Evolutionary conservation across 495 filamentous ascomycete genomes (phyloP).

Genomic region (Letharia lupina): DNA sequence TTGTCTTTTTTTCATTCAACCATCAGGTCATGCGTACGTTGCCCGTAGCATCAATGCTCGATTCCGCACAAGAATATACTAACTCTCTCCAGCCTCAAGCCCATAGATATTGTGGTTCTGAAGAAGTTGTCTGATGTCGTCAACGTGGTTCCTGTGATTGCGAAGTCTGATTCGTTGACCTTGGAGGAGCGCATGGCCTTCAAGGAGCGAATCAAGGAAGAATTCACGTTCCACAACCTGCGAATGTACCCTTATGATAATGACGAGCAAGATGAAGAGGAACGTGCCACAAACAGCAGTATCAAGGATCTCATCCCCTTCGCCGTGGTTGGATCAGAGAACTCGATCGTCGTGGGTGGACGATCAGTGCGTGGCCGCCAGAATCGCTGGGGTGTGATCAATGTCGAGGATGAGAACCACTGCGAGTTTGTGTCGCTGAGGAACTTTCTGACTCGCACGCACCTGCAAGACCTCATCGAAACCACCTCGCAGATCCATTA

Average conservation of each 20-base stretch:
- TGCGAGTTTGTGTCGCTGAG: constrained; percentile 98
- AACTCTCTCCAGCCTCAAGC: constrained; percentile 58
- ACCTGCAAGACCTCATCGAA: constrained; percentile 95
- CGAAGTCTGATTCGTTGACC: constrained; percentile 94
- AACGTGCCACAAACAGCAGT: constrained; percentile 82
- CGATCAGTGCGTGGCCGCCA: constrained; percentile 97
- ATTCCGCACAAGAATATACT: background rate
- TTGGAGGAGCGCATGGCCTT: constrained; percentile 91
- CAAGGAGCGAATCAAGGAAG: constrained; percentile 99
- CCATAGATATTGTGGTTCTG: constrained; percentile 97
- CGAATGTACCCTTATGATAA: constrained; percentile 99
- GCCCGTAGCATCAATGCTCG: background rate
- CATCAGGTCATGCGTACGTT: constrained; percentile 82
- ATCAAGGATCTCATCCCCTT: constrained; percentile 98
- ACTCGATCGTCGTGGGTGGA: constrained; percentile 92
- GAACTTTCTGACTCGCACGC: constrained; percentile 94
- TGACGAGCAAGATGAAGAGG: constrained; percentile 95
- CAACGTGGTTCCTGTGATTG: constrained; percentile 98
- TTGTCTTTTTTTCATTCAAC: constrained; percentile 99
- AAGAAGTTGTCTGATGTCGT: constrained; percentile 99
- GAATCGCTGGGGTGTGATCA: constrained; percentile 99
- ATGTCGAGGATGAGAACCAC: constrained; percentile 98
- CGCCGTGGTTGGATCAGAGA: constrained; percentile 95
- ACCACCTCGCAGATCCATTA: constrained; percentile 99
- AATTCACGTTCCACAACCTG: constrained; percentile 98